Conservation (phyloP, 2,329 filamentous ascomycete genomes). For the Aciculosporium take region DNA sequence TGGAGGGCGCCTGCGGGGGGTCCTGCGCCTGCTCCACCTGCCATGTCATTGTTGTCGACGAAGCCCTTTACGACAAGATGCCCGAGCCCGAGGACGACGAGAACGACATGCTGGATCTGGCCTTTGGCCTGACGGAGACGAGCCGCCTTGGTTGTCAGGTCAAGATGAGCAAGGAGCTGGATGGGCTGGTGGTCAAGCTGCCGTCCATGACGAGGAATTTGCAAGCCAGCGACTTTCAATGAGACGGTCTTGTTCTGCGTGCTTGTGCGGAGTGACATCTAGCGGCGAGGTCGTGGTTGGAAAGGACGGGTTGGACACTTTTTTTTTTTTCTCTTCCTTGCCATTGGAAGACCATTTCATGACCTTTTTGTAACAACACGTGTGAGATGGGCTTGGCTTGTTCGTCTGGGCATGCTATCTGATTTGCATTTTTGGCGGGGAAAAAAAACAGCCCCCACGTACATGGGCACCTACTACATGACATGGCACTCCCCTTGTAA, state of each 20-base stretch:
- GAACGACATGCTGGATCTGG: conserved; percentile 83
- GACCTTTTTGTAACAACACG: conserved; percentile 4
- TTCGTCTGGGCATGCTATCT: conserved; percentile 6
- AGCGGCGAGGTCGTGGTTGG: background rate
- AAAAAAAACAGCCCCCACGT: conserved; percentile 4
- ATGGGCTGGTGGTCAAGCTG: conserved; percentile 72
- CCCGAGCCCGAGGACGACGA: conserved; percentile 65
- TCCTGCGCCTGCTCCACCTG: conserved; percentile 89
- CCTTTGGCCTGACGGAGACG: conserved; percentile 81
- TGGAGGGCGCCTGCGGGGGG: conserved; percentile 95
- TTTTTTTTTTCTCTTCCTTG: background rate
- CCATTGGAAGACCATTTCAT: conserved; percentile 2
- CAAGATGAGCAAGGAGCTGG: conserved; percentile 75
- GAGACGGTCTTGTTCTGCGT: background rate
- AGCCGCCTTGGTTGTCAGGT: conserved; percentile 78
- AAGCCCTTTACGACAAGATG: conserved; percentile 63
- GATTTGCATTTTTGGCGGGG: conserved; percentile 5
- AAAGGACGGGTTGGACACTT: background rate
- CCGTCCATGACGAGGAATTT: conserved; percentile 92
- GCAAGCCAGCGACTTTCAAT: conserved; percentile 80
- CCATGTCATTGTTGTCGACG: conserved; percentile 70
- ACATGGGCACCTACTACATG: conserved; percentile 3
- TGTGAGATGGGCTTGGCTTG: background rate
- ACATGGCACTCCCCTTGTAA: conserved; percentile 18
- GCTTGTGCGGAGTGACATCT: background rate